Conservation (phyloP, 805 yeast species). For the Kuraishia floccosa region DNA sequence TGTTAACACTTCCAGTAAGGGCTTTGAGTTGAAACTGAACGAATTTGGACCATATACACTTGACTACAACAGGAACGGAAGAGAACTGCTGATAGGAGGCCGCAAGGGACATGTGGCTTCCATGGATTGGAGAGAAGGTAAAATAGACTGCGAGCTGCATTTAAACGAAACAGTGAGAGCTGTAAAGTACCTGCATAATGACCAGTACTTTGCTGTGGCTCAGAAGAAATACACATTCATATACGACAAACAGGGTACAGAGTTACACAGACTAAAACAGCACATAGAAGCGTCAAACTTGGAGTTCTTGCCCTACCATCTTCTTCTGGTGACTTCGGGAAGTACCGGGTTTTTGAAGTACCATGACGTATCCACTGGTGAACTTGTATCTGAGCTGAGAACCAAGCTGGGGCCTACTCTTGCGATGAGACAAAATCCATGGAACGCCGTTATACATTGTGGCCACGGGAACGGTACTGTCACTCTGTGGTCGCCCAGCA, state of each 20-base stretch:
- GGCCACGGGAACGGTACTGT: conserved; percentile 94
- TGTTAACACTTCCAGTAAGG: conserved; percentile 59
- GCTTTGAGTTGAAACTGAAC: conserved; percentile 57
- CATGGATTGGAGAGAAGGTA: conserved; percentile 91
- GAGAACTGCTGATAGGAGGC: conserved; percentile 78
- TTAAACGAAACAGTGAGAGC: conserved; percentile 85
- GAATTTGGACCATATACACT: conserved; percentile 81
- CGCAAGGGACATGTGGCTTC: conserved; percentile 91
- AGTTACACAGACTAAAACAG: conserved; percentile 82
- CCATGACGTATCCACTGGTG: conserved; percentile 94
- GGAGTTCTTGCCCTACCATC: conserved; percentile 91
- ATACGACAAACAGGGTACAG: conserved; percentile 85
- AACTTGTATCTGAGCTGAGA: conserved; percentile 67
- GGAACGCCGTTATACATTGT: conserved; percentile 89
- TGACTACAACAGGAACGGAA: conserved; percentile 82
- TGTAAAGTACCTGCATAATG: conserved; percentile 83
- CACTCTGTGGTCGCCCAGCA: conserved; percentile 86
- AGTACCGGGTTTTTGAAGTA: conserved; percentile 80
- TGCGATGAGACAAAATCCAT: conserved; percentile 82
- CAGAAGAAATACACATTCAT: conserved; percentile 91
- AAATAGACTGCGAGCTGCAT: conserved; percentile 68
- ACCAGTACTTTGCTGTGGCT: conserved; percentile 92
- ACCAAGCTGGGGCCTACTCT: conserved; percentile 88
- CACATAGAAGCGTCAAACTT: conserved; percentile 77
- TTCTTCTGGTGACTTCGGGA: conserved; percentile 78